phyloP scores from a whole-genome alignment of 208 protist genomes.

The Phytomonas serpens region DNA sequence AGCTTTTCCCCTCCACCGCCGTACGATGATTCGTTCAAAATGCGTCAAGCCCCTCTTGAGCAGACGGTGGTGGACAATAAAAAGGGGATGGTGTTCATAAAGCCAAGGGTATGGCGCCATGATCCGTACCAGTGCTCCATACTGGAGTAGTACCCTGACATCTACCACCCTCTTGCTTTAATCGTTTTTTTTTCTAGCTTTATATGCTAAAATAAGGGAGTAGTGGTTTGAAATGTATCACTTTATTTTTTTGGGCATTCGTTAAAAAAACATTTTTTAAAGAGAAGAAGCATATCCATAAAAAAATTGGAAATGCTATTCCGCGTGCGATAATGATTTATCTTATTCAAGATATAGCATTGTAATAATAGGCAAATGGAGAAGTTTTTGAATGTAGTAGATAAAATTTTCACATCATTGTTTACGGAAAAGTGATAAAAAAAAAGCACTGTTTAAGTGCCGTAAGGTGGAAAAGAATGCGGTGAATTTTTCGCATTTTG shows the following conservation, averaged over 20 bases:
- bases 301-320: too few relatives aligned
- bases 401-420: not conserved
- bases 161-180: not conserved
- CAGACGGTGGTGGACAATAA: not conserved
- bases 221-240: not conserved
- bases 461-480: conserved; percentile 1
- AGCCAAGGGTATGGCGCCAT: conserved; percentile 4
- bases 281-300: too few relatives aligned
- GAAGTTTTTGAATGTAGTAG: not conserved
- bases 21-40: not conserved
- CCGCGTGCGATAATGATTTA: not conserved
- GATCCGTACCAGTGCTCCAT: conserved; percentile 10
- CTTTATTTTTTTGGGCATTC: not conserved
- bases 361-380: not conserved
- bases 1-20: not conserved
- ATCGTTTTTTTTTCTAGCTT: not conserved
- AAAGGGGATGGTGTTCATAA: not conserved
- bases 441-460: not conserved
- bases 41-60: not conserved
- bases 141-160: not conserved
- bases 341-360: conserved; percentile 3
- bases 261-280: not conserved
- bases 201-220: not conserved
- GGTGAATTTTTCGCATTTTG: not conserved
- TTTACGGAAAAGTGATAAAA: conserved; percentile 6